phyloP scores from a whole-genome alignment of 2,329 filamentous ascomycete species.

The Microcyclosporella mali region DNA sequence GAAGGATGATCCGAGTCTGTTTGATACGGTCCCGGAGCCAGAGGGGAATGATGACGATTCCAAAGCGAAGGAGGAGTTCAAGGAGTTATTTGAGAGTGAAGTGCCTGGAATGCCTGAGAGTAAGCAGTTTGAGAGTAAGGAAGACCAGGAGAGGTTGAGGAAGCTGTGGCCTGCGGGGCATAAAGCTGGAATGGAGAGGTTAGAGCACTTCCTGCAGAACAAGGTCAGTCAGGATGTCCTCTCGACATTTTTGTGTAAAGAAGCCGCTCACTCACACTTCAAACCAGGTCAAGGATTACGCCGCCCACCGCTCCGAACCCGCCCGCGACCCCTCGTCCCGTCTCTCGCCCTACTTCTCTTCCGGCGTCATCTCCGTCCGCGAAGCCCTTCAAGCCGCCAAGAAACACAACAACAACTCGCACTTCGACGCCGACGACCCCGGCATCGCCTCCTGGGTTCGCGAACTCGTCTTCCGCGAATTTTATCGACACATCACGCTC shows the following conservation, averaged over 20 bases:
- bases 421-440: constrained; percentile 38
- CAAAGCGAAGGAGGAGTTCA: constrained; percentile 44
- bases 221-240: constrained; percentile 31
- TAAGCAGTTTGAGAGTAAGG: constrained; percentile 36
- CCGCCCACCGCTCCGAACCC: constrained; percentile 38
- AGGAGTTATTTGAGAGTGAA: constrained; percentile 52
- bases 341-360: constrained; percentile 41
- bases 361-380: constrained; percentile 42
- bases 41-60: constrained; percentile 37
- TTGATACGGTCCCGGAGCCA: constrained; percentile 39
- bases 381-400: constrained; percentile 39
- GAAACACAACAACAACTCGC: constrained; percentile 38
- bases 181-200: constrained; percentile 37
- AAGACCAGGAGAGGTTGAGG: constrained; percentile 37
- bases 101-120: constrained; percentile 35
- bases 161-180: constrained; percentile 44
- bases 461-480: constrained; percentile 47
- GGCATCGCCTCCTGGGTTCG: constrained; percentile 43
- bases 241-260: too few species aligned
- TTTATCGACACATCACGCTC: constrained; percentile 45
- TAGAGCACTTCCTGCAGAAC: constrained; percentile 37
- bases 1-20: constrained; percentile 37
- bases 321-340: constrained; percentile 38
- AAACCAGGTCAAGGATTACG: constrained; percentile 29
- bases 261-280: too few species aligned